Conservation (phyloP, 768 basidiomycete species). For the Hygrocybe coccinea region DNA sequence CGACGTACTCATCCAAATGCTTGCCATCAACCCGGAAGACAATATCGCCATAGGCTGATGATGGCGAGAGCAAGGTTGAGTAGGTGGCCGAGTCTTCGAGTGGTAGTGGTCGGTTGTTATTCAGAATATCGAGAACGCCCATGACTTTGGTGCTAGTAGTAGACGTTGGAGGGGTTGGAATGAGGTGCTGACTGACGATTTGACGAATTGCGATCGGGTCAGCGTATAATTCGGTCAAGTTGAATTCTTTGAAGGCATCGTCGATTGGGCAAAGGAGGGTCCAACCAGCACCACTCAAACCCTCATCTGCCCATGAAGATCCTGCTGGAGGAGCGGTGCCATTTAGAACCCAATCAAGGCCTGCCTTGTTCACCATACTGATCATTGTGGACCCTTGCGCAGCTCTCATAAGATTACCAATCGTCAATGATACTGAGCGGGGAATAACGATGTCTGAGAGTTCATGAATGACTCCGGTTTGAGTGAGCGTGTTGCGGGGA, state of each 20-base stretch:
- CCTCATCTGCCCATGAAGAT: constrained; percentile 56
- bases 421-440: constrained; percentile 75
- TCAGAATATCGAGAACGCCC: constrained; percentile 34
- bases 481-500: constrained; percentile 68
- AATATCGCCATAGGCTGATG: constrained; percentile 73
- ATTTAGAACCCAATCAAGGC: constrained; percentile 87
- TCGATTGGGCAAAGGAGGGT: constrained; percentile 90
- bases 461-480: constrained; percentile 88
- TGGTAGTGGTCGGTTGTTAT: constrained; percentile 68
- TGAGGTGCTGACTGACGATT: constrained; percentile 74
- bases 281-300: constrained; percentile 58
- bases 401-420: constrained; percentile 87
- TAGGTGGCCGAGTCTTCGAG: constrained; percentile 71
- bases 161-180: constrained; percentile 40
- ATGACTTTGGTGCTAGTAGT: constrained; percentile 20
- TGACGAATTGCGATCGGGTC: constrained; percentile 48
- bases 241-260: constrained; percentile 82
- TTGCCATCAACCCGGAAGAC: constrained; percentile 55
- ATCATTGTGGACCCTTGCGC: constrained; percentile 88
- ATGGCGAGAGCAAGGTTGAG: constrained; percentile 65
- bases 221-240: constrained; percentile 68
- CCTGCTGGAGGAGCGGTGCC: constrained; percentile 74
- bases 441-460: constrained; percentile 83
- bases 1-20: constrained; percentile 50
- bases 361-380: constrained; percentile 75